Evolutionary conservation across 2,329 filamentous ascomycete genomes (phyloP).

Genomic region (Metarhizium sp.): DNA sequence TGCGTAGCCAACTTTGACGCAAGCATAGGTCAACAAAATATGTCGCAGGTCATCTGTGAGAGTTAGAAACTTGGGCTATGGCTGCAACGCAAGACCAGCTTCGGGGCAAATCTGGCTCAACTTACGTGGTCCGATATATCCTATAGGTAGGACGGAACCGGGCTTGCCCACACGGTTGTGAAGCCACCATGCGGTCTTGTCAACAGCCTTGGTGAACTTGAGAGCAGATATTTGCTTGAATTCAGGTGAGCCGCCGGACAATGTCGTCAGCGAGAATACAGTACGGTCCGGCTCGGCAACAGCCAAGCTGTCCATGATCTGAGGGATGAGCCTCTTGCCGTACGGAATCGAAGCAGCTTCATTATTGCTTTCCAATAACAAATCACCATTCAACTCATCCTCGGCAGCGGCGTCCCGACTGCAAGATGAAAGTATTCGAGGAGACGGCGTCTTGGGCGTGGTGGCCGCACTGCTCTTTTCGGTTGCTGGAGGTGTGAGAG

Average conservation of each 20-base stretch:
- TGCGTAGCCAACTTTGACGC: slow-evolving; percentile 9
- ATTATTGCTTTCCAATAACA: neutral
- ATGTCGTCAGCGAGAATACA: slow-evolving; percentile 15
- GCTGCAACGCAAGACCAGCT: neutral
- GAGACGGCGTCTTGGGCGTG: neutral
- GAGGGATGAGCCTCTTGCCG: slow-evolving; percentile 17
- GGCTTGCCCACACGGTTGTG: slow-evolving; percentile 11
- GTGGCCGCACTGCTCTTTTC: neutral
- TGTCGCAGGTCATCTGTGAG: slow-evolving; percentile 20
- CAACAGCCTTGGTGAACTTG: slow-evolving; percentile 15
- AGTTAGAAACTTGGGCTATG: neutral
- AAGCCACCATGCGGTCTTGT: slow-evolving; percentile 23
- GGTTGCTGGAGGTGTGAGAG: neutral
- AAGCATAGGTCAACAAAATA: slow-evolving; percentile 19
- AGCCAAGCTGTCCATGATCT: slow-evolving; percentile 19
- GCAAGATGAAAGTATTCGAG: neutral
- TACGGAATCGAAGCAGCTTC: neutral
- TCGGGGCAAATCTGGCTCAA: neutral
- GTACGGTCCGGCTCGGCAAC: slow-evolving; percentile 14
- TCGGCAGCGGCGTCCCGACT: neutral
- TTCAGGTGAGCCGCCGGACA: slow-evolving; percentile 6
- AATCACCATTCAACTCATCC: neutral
- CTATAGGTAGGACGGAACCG: slow-evolving; percentile 12
- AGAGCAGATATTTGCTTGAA: slow-evolving; percentile 16
- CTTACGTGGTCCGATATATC: slow-evolving; percentile 25